Evolutionary conservation across 1,139 yeast species (phyloP), one percentile per base, ranked within the genome.

Genomic region (Protomyces arabidopsidicola): DNA sequence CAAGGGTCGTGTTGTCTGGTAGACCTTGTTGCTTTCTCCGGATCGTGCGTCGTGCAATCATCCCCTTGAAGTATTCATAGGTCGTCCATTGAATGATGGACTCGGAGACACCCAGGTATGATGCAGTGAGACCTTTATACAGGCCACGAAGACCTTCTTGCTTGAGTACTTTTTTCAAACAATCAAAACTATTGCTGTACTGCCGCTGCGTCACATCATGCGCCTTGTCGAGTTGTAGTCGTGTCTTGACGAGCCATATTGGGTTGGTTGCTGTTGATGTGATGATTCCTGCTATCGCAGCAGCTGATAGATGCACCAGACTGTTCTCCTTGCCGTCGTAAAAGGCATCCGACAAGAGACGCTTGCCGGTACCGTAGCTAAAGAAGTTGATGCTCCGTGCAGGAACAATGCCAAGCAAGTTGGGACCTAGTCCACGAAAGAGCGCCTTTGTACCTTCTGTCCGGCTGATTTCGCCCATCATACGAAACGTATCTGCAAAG

Each of bases 201-300:
- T 81, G 81, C 68, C 85, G 84, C 38, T 66, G 65, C 1, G 70
- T 57, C 5, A 74, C 70, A n/a, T 66, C 67, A 14, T 69, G 71
- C 57, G 66, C 65, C 73, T 86, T 88, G 74, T 93, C 98, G 65
- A 95, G 80, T 72, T 95, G 99, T 58, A 95, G 81, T 71, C 99
- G 81, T 0, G 99, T 95, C 75, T 95, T 95, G 66, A 95, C 87
- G 68, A 95, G 79, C 99, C 99, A 95, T 65, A 95, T 95, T n/a
- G 99, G 99, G 73, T 95, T 95, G 0, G 99, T 95, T n/a, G 95
- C 96, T 0, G 98, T 93, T 2, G 97, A 87, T 0, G 98, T 95
- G 22, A 88, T 95, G 73, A 93, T 80, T 2, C 99, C 98, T 0
- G 99, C 99, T 70, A 82, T 82, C 0, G 93, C 85, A n/a, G 98